Base-by-base conservation (phyloP, 345 rosid genomes). In the Eucalyptus caleyi region DNA sequence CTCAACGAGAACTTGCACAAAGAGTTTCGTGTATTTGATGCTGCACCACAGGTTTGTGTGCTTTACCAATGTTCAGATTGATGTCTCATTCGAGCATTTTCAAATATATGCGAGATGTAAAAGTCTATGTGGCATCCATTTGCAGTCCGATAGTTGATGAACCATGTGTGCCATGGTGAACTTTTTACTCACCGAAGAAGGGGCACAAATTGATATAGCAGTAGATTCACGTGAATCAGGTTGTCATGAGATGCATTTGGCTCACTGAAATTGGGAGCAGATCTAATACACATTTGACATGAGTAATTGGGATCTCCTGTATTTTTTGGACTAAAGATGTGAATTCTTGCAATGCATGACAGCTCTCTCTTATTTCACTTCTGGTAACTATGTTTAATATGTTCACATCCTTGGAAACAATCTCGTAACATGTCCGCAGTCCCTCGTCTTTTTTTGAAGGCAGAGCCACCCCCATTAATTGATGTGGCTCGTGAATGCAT, bases 11-110 rank as follows among this genome's bases (percentile, higher is more conserved):
- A 97, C 91, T 95, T 98, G 49, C 90, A 95, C 90, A 95, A 94
- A 92, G 91, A 92, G n/a, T 96, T 98, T 87, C 96, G 97, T n/a
- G 99, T 96, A 88, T 97, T 98, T 54, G 97, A 98, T 49, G 99
- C 99, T 87, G 99, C 99, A 40, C 98, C 98, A 37, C 97, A 96
- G 96, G 99, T 98, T 89, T 87, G 92, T 19, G 67, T 88, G 44
- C 51, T 40, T 40, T 40, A 56, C 49, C 51, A 14, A 12, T 32
- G 54, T 59, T 72, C 24, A 23, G 54, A 86, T 62, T 88, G 47
- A 19, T 77, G 50, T 50, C 8, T 30, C 51, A 69, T 45, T 42
- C 8, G 3, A 72, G 53, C 40, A 60, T 32, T 69, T 87, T 47
- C 42, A 27, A 32, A 37, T n/a, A 45, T 34, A 87, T 4, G 65